Conservation (phyloP, 192 early-diverging fungal genomes). For the Mortierella claussenii region DNA sequence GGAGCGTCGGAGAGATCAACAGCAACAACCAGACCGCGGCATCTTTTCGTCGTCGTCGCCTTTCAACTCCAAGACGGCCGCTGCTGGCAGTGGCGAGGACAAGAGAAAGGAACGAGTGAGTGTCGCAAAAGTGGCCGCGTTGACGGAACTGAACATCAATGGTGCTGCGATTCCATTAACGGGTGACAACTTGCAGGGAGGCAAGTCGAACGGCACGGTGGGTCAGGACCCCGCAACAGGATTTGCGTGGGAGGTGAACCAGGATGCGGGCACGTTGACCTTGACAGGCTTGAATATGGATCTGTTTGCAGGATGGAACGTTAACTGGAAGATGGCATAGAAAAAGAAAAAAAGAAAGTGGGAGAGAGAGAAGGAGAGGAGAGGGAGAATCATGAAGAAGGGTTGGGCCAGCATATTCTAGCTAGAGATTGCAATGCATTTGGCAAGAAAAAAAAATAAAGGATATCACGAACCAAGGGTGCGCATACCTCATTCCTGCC, state of each 20-base stretch:
- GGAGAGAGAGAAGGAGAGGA: no score
- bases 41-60: no score
- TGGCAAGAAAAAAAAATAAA: no score
- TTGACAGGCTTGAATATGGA: slow-evolving; percentile 31
- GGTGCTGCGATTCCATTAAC: slow-evolving; percentile 10
- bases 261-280: slow-evolving; percentile 23
- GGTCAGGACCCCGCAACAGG: slow-evolving; percentile 26
- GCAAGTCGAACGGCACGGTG: slow-evolving; percentile 1
- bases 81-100: background rate
- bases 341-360: no score
- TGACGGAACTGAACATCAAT: slow-evolving; percentile 28
- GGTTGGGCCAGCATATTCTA: no score
- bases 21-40: no score
- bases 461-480: no score
- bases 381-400: no score
- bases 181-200: slow-evolving; percentile 4
- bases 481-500: no score
- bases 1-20: no score
- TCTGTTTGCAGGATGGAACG: slow-evolving; percentile 27
- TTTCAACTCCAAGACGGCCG: no score
- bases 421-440: no score
- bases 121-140: background rate
- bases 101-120: background rate
- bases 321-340: slow-evolving; percentile 29
- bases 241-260: slow-evolving; percentile 17